Percentiles rank a stretch among this genome's conserved stretches.
Evolutionary conservation across 768 basidiomycete species (phyloP).

Genomic region (Termitomyces titanicus): DNA sequence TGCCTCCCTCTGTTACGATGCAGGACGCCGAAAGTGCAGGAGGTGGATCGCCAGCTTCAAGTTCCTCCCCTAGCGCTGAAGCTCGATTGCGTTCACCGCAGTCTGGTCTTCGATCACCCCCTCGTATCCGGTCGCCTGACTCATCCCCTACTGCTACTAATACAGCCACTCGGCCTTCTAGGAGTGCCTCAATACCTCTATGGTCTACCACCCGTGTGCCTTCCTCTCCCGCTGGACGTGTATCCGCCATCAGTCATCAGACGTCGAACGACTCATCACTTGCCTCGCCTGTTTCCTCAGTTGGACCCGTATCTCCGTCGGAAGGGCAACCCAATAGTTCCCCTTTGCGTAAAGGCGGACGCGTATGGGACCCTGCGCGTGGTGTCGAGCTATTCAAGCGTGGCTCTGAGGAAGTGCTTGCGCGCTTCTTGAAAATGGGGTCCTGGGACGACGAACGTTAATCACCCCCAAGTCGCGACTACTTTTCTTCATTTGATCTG

Average conservation of each 20-base stretch:
- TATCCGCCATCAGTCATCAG: slow-evolving; percentile 29
- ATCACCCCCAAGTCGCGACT: slow-evolving; percentile 1
- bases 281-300: slow-evolving; percentile 52
- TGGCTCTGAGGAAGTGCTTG: slow-evolving; percentile 83
- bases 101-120: slow-evolving; percentile 8
- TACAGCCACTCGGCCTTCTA: slow-evolving; percentile 22
- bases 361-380: slow-evolving; percentile 85
- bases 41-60: slow-evolving; percentile 15
- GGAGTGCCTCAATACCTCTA: slow-evolving; percentile 13
- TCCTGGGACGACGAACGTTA: slow-evolving; percentile 57
- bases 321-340: slow-evolving; percentile 33
- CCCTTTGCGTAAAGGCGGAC: slow-evolving; percentile 43
- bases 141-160: slow-evolving; percentile 4
- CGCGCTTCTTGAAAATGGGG: slow-evolving; percentile 77
- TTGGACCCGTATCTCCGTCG: slow-evolving; percentile 48
- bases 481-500: neutral
- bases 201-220: slow-evolving; percentile 13
- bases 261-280: slow-evolving; percentile 48
- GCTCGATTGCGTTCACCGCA: slow-evolving; percentile 1
- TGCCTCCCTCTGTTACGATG: slow-evolving; percentile 19
- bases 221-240: slow-evolving; percentile 4
- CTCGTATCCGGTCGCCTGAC: slow-evolving; percentile 5
- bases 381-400: slow-evolving; percentile 84
- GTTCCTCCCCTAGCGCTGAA: slow-evolving; percentile 15
- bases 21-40: slow-evolving; percentile 13